Evolutionary conservation across 192 early-diverging fungal genomes (phyloP), one percentile per base, ranked within the genome.

Genomic region (Coemansia sp.): DNA sequence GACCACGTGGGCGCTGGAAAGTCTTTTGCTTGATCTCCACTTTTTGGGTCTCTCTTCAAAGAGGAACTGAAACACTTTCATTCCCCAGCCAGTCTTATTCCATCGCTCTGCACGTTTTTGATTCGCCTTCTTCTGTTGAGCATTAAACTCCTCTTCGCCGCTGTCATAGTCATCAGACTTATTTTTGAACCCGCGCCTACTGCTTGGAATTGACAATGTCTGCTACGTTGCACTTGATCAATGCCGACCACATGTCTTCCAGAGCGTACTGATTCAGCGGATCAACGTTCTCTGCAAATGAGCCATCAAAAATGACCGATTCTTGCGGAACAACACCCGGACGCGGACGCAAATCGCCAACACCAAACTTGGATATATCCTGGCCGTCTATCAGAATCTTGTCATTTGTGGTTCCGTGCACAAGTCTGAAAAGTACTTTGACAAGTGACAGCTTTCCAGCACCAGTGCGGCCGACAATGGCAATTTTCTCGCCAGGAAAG

Each of bases 321-420:
- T 89, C 87, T 67, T 88, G 87, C 10, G 88, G 86, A 56, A 89
- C 86, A 49, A 88, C 85, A 25, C 84, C 75, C 1, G 71, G 33
- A 18, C 62, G 48, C 30, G 75, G 34, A 12, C 96, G 82, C 30
- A 96, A 70, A 33, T 71, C 68, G 1, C 83, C 79, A n/a, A 94
- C 80, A 4, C 88, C 90, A 42, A 96, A 79, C 28, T 84, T 84
- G 31, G 77, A 81, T 22, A 90, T 85, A 65, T 94, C 91, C 17
- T 92, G 51, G 8, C 87, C 88, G 69, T 97, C 94, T 52, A 97
- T 91, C 28, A 80, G 62, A 42, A 94, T 92, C 1, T 76, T 68
- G 3, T 74, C 79, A 0, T 28, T 56, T 25, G 74, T 63, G 2
- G 84, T 87, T 48, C 89, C 87, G 10, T 87, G 83, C 60, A 88